These are phyloP conservation scores for Ceratocystiopsis brevicomis DNA, from an alignment of 2,329 filamentous ascomycete species.

Conservation along the genomic window DNA sequence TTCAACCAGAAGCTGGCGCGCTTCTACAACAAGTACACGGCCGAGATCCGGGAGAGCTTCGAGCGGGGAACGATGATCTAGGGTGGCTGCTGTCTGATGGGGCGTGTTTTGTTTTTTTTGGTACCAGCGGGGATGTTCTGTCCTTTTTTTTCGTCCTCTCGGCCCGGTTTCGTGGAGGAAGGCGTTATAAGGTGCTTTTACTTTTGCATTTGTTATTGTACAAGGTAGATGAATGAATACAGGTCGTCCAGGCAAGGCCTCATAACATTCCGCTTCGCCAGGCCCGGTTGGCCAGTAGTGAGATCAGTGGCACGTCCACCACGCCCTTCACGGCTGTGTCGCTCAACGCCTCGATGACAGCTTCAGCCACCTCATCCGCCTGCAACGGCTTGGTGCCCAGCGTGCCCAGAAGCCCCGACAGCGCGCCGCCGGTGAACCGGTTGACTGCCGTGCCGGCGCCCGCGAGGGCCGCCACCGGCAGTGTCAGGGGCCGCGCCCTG, in stretches of 20 bases:
- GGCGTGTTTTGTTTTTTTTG: too few relatives aligned
- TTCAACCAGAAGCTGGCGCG: slow-evolving; percentile 94
- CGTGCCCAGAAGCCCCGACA: slow-evolving; percentile 61
- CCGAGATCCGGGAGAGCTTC: slow-evolving; percentile 92
- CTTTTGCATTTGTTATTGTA: background rate
- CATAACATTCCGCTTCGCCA: slow-evolving; percentile 88
- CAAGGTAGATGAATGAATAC: background rate
- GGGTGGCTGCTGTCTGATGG: too few relatives aligned
- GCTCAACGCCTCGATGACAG: slow-evolving; percentile 69
- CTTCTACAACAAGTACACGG: slow-evolving; percentile 98
- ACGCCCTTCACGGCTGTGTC: slow-evolving; percentile 56
- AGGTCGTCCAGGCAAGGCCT: slow-evolving; percentile 8
- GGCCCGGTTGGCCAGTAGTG: slow-evolving; percentile 57
- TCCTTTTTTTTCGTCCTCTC: background rate
- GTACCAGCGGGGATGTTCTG: background rate
- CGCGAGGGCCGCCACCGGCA: slow-evolving; percentile 66
- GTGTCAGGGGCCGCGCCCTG: slow-evolving; percentile 56
- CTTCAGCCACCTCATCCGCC: slow-evolving; percentile 72
- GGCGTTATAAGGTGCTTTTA: background rate
- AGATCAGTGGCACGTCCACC: slow-evolving; percentile 62
- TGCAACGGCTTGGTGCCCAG: slow-evolving; percentile 74
- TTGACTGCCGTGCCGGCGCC: slow-evolving; percentile 63
- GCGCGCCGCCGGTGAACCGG: slow-evolving; percentile 51
- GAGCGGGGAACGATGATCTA: slow-evolving; percentile 94
- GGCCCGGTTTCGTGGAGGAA: background rate